Base-by-base conservation (phyloP, 2,329 filamentous ascomycete genomes). In the Beauveria brongniartii region DNA sequence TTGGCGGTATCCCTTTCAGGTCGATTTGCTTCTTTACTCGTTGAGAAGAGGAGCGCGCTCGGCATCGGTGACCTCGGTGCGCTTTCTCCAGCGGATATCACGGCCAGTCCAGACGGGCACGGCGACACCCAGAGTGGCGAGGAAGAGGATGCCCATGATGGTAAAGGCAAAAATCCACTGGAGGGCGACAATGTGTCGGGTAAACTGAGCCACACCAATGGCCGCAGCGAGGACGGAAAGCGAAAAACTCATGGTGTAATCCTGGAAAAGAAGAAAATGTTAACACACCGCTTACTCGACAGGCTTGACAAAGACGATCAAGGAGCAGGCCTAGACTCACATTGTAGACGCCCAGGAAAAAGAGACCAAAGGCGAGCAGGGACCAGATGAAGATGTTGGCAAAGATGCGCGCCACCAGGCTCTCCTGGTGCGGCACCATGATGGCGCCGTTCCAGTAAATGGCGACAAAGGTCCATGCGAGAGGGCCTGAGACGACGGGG, bases 101-200 rank as follows among this genome's bases (percentile, higher is more conserved):
- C 80, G 78, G 62, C 87, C 87, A 14, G 84, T 79, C 69, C 86
- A 79, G 24, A 82, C 82, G 0, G 88, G 88, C 40, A 89, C 73
- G 2, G 84, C 87, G 57, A 91, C 78, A 18, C 81, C 73, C 2
- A 90, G 68, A 1, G 89, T 91, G 20, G 84, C 75, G 22, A 92
- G 72, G 71, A 94, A 88, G 58, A 95, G 82, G 28, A 90, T 71
- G 1, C 80, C 83, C 80, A 93, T 92, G 71, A 96, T 91, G 64
- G 85, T 79, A 69, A 95, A 94, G 40, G 91, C 89, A 72, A 96
- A 96, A 74, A 95, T 93, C 91, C 91, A 96, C 76, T 96, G 92
- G 65, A 96, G 79, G 7, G 90, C 89, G 66, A 95, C 80, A 62
- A 87, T 74, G 71, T 91, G 85, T 68, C 82, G 80, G 55, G 86